Base-by-base conservation (phyloP, 192 early-diverging fungal species). In the Phlyctochytrium bullatum region DNA sequence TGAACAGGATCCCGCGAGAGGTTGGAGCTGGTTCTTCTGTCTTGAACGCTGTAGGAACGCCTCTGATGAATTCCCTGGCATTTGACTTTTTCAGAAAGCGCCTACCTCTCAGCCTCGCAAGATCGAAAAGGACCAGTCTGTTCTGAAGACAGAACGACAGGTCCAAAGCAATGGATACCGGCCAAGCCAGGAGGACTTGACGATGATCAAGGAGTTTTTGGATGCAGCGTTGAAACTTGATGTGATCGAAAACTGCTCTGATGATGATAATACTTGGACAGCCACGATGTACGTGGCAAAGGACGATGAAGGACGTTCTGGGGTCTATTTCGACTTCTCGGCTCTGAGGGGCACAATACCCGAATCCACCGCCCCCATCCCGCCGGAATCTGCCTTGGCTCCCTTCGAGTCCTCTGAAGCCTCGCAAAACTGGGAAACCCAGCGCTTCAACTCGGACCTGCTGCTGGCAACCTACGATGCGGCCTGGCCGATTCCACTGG, bases 251-350 rank as follows among this genome's bases (percentile, higher is more conserved):
- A 20, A 47, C 6, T 47, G 40, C 40, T 20, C 40, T 6, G 10
- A 6, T 20, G 40, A 47, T 6, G 40, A 47, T 47, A 6, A 14
- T 14, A 20, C 6, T 47, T 47, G 40, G 40, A 47, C 40, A 47
- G 40, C 40, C 10, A 14, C 40, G 10, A 47, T 47, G 40, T 47
- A 14, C 20, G 40, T 47, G 6, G 40, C 40, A 47, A 47, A 47
- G 40, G 40, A 47, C 40, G 6, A 6, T 47, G 10, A 20, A 47
- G 40, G 40, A 47, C 6, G 40, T 14, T 20, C 40, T 47, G 40
- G 40, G 40, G 40, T 47, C 40, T 57, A 57, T 28, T 57, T 57
- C 27, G 27, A 57, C 54, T 57, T 57, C 27, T 25, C 54, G 6
- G 16, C 54, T 25, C 54, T 57, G 20, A 10, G 54, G 6, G 54